phyloP scores from a whole-genome alignment of 2,329 filamentous ascomycete genomes.

The Ophiocordyceps robertsii region DNA sequence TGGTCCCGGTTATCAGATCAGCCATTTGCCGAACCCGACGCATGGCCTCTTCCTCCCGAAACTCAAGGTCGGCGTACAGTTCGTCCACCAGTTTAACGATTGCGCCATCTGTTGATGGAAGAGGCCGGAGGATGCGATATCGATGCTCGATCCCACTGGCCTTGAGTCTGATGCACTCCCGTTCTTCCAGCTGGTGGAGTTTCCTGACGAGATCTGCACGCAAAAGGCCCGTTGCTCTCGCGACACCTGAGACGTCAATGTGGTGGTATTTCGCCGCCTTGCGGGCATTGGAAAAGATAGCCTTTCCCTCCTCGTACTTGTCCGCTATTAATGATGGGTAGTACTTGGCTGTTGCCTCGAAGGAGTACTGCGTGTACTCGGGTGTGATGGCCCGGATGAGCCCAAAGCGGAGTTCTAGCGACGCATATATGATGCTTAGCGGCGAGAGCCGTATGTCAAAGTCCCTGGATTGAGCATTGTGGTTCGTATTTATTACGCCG shows the following conservation, averaged over 20 bases:
- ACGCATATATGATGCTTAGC: conserved; percentile 41
- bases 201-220: conserved; percentile 37
- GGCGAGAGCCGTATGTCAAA: conserved; percentile 40
- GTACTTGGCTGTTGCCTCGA: conserved; percentile 22
- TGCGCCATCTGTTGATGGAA: conserved; percentile 28
- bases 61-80: conserved; percentile 35
- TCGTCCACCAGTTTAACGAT: conserved; percentile 29
- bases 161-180: conserved; percentile 34
- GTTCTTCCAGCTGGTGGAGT: conserved; percentile 39
- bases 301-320: conserved; percentile 24
- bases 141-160: conserved; percentile 37
- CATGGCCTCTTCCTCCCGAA: conserved; percentile 38
- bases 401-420: conserved; percentile 44
- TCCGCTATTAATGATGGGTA: conserved; percentile 18
- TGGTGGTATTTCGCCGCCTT: conserved; percentile 27
- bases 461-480: conserved; percentile 28
- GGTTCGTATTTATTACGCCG: conserved; percentile 21
- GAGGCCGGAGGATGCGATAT: conserved; percentile 32
- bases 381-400: conserved; percentile 43
- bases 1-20: conserved; percentile 34
- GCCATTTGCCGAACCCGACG: conserved; percentile 34
- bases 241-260: conserved; percentile 33
- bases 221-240: conserved; percentile 15
- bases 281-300: conserved; percentile 26
- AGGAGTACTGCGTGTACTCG: conserved; percentile 43